Evolutionary conservation across 371 early-diverging fungal species (phyloP), one percentile per base, ranked within the genome.

Genomic region (Pancytospora philotis): DNA sequence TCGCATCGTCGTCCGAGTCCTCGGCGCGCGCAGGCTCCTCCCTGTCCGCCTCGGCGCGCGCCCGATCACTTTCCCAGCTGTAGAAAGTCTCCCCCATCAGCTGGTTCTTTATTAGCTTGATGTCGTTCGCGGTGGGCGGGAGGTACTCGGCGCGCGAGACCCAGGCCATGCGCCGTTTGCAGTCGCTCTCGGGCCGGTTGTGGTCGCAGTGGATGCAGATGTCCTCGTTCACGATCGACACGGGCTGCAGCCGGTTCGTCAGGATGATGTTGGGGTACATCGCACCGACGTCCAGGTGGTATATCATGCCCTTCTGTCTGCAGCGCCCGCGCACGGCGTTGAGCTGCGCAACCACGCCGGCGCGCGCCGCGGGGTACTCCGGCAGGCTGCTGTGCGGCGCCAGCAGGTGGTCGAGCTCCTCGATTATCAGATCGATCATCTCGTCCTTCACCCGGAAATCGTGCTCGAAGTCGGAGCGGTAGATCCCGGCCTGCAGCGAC

Each of bases 241-340:
- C 89, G 0, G 99, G 99, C 80, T 98, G 98, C 1, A 98, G 82
- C 28, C 95, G 87, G 74, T 97, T 95, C 6, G 99, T 97, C 19
- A 97, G 83, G 79, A 98, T 98, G 68, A 98, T 97, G 76, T 97
- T 97, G 16, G 99, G 96, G 77, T 97, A 97, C 97, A 98, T 96
- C 30, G 97, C 95, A 0, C 91, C 98, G 1, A 98, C 96, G 81
- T 98, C 99, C 82, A 98, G 84, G 76, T 98, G 98, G 81, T 97
- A 98, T 62, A 98, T 90, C 37, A 31, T 34, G 19, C 71, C 76
- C 13, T 57, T 68, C 28, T 22, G 2, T 8, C 25, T 16, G n/a
- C 64, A 34, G n/a, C 59, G 35, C 13, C 57, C 66, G 34, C 0
- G 64, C 32, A 31, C 30, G 30, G 65, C 56, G 27, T 4, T 38